Percentiles rank a stretch among this genome's conserved stretches.
phyloP scores from a whole-genome alignment of 1,139 yeast species.

The Pichiaceae sp. region DNA sequence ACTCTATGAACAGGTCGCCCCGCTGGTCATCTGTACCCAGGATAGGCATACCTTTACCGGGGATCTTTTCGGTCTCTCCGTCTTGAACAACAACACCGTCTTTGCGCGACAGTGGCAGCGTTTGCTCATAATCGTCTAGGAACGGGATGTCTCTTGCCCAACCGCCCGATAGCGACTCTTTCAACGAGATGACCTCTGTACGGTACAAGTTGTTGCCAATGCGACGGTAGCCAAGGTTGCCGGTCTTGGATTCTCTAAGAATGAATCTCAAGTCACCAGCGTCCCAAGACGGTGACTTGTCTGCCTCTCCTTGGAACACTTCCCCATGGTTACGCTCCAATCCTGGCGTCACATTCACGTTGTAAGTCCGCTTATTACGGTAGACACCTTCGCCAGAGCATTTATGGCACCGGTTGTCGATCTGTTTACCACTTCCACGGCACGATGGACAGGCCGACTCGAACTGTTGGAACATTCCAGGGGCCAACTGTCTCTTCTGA shows the following conservation, averaged over 20 bases:
- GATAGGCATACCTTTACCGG: slow-evolving; percentile 82
- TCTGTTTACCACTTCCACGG: slow-evolving; percentile 65
- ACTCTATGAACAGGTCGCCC: slow-evolving; percentile 65
- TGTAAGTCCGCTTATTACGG: slow-evolving; percentile 47
- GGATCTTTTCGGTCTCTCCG: slow-evolving; percentile 64
- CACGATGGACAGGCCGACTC: slow-evolving; percentile 76
- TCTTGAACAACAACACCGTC: slow-evolving; percentile 44
- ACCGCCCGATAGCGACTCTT: slow-evolving; percentile 70
- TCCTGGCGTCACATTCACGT: slow-evolving; percentile 64
- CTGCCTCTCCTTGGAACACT: slow-evolving; percentile 69
- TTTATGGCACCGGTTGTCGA: slow-evolving; percentile 51
- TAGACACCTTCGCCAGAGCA: slow-evolving; percentile 70
- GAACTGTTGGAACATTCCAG: slow-evolving; percentile 83
- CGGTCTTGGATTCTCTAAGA: slow-evolving; percentile 43
- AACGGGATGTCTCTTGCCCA: slow-evolving; percentile 66
- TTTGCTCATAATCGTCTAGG: slow-evolving; percentile 50
- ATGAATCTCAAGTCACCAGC: slow-evolving; percentile 72
- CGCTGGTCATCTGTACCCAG: slow-evolving; percentile 39
- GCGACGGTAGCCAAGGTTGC: slow-evolving; percentile 80
- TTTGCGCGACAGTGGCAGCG: slow-evolving; percentile 38
- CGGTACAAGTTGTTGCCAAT: slow-evolving; percentile 67
- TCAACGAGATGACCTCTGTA: slow-evolving; percentile 64
- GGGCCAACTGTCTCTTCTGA: slow-evolving; percentile 73
- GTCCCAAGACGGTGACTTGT: slow-evolving; percentile 69
- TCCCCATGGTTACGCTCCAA: slow-evolving; percentile 51